These are phyloP conservation scores for Withania somnifera DNA, from an alignment of 305 asterid species.

Conservation along the genomic window DNA sequence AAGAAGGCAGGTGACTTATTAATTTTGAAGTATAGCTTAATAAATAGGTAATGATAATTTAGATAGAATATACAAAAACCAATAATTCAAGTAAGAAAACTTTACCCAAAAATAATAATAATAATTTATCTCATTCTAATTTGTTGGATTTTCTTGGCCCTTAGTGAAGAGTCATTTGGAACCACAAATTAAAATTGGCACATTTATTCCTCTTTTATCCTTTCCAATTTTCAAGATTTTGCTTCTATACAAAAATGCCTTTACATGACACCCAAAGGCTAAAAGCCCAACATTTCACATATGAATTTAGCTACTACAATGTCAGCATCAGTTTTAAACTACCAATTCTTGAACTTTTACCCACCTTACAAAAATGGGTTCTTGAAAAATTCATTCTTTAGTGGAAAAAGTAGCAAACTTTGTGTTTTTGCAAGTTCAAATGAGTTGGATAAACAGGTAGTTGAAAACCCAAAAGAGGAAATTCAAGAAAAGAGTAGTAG, in stretches of 20 bases:
- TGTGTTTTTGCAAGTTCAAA: conserved; percentile 34
- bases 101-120: too few relatives aligned
- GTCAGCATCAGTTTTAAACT: conserved; percentile 3
- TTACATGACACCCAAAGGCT: neutral
- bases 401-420: conserved; percentile 19
- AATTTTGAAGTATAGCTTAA: too few relatives aligned
- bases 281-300: neutral
- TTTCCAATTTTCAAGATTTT: neutral
- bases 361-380: neutral
- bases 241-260: neutral
- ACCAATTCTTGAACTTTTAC: neutral
- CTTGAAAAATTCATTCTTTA: neutral
- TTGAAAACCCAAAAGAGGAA: conserved; percentile 7
- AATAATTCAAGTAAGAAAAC: too few relatives aligned
- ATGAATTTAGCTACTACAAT: neutral
- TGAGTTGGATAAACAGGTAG: conserved; percentile 31
- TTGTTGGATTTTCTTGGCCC: neutral
- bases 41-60: too few relatives aligned
- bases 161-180: neutral
- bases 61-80: too few relatives aligned
- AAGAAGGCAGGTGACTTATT: too few relatives aligned
- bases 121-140: too few relatives aligned
- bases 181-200: neutral
- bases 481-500: neutral
- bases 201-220: neutral